Evolutionary conservation across 805 yeast genomes (phyloP).

Genomic region (Candida nemodendra): DNA sequence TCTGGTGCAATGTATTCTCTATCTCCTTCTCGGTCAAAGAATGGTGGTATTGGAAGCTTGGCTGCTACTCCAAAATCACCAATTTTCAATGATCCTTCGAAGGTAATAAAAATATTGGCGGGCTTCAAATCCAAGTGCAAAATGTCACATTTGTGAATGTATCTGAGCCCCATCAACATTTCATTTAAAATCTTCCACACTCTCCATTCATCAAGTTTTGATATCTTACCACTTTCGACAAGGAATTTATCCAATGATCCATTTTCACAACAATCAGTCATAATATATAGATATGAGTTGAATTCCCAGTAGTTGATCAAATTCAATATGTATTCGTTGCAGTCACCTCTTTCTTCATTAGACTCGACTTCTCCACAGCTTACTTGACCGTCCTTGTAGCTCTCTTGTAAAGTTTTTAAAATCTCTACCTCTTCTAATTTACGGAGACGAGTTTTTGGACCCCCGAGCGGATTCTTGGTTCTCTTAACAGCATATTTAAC

Average conservation of each 20-base stretch:
- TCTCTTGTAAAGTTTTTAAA: slow-evolving; percentile 42
- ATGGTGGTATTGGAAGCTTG: slow-evolving; percentile 65
- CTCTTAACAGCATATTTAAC: slow-evolving; percentile 85
- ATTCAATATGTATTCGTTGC: slow-evolving; percentile 73
- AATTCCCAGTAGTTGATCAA: slow-evolving; percentile 85
- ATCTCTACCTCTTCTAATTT: slow-evolving; percentile 77
- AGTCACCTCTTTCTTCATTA: slow-evolving; percentile 44
- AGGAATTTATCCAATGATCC: slow-evolving; percentile 84
- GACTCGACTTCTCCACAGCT: slow-evolving; percentile 8
- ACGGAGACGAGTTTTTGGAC: slow-evolving; percentile 58
- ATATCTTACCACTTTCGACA: slow-evolving; percentile 69
- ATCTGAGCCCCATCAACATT: slow-evolving; percentile 72
- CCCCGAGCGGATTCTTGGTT: slow-evolving; percentile 62
- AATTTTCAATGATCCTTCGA: slow-evolving; percentile 90
- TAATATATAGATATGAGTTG: slow-evolving; percentile 73
- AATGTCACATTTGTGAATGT: slow-evolving; percentile 73
- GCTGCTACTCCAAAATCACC: slow-evolving; percentile 98
- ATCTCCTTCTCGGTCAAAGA: slow-evolving; percentile 93
- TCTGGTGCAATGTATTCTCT: slow-evolving; percentile 98
- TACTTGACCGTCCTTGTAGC: slow-evolving; percentile 25
- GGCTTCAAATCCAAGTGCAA: slow-evolving; percentile 93
- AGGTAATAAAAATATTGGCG: slow-evolving; percentile 89
- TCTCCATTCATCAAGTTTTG: slow-evolving; percentile 91
- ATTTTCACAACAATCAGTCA: slow-evolving; percentile 92
- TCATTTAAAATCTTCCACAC: slow-evolving; percentile 96